Evolutionary conservation across 164 flowering plant genomes (phyloP).

Genomic region (Tetrastigma voinierianum): DNA sequence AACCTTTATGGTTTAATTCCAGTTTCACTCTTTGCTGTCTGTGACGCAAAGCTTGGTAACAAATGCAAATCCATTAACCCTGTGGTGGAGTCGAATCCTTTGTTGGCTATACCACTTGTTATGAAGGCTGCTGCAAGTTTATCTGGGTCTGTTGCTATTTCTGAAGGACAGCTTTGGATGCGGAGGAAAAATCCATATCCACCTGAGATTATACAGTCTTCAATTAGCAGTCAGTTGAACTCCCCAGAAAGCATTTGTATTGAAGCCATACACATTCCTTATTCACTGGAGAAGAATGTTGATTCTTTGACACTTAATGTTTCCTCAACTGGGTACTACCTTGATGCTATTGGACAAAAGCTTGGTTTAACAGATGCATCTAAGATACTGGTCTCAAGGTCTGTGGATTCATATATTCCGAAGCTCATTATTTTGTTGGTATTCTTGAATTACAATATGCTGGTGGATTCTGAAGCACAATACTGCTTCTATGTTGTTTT

Average conservation of each 20-base stretch:
- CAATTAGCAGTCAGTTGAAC: slow-evolving; percentile 14
- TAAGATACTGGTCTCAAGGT: slow-evolving; percentile 72
- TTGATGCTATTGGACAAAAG: slow-evolving; percentile 78
- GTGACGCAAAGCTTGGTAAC: slow-evolving; percentile 57
- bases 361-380: slow-evolving; percentile 62
- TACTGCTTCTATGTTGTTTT: not conserved
- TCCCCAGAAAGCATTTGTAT: slow-evolving; percentile 30
- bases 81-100: slow-evolving; percentile 58
- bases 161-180: slow-evolving; percentile 54
- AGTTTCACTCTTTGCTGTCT: slow-evolving; percentile 46
- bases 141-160: slow-evolving; percentile 34
- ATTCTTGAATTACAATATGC: not conserved
- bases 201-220: slow-evolving; percentile 36
- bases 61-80: slow-evolving; percentile 68
- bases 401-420: slow-evolving; percentile 5
- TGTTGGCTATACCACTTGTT: slow-evolving; percentile 41
- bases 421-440: not conserved
- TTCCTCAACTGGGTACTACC: slow-evolving; percentile 53
- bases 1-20: slow-evolving; percentile 54
- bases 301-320: slow-evolving; percentile 46
- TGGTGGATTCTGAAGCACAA: not conserved
- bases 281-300: slow-evolving; percentile 48
- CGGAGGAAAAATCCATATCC: slow-evolving; percentile 50
- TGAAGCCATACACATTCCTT: slow-evolving; percentile 59
- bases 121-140: slow-evolving; percentile 58